Conservation (phyloP, 2,329 filamentous ascomycete species). For the Sporothrix variecibatus region DNA sequence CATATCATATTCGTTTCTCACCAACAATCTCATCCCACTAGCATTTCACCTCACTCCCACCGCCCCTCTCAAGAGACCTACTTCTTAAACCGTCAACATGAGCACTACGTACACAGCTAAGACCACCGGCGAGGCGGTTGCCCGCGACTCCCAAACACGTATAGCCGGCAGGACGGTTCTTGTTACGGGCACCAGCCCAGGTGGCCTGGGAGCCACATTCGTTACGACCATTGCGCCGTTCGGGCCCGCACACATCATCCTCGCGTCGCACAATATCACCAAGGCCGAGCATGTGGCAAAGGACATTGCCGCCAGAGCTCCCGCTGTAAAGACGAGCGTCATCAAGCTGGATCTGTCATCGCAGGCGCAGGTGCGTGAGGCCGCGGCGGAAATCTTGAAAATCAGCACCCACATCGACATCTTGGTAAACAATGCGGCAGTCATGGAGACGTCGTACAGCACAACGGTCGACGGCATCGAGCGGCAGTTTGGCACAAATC, state of each 20-base stretch:
- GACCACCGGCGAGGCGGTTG: conserved; percentile 22
- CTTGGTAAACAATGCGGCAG: conserved; percentile 49
- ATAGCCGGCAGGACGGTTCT: conserved; percentile 26
- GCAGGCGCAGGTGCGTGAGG: conserved; percentile 41
- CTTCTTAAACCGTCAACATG: conserved; percentile 4
- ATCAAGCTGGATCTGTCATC: conserved; percentile 44
- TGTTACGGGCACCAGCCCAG: conserved; percentile 30
- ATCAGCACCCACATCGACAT: conserved; percentile 43
- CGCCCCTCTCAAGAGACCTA: too few relatives aligned
- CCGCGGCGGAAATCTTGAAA: conserved; percentile 40
- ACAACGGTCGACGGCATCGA: conserved; percentile 46
- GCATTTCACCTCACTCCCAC: not conserved
- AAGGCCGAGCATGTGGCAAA: conserved; percentile 41
- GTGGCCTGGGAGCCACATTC: conserved; percentile 28
- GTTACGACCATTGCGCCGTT: conserved; percentile 28
- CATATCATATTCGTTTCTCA: too few relatives aligned
- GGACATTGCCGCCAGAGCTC: conserved; percentile 36
- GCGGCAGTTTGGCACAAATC: conserved; percentile 50
- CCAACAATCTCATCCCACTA: not conserved
- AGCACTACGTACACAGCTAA: conserved; percentile 7
- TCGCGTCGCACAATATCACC: conserved; percentile 27
- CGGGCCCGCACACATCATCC: conserved; percentile 29
- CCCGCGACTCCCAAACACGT: conserved; percentile 13
- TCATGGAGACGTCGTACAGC: conserved; percentile 42
- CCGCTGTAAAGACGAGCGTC: conserved; percentile 37